phyloP scores from a whole-genome alignment of 768 basidiomycete genomes.

The Cantharellus cinnabarinus region DNA sequence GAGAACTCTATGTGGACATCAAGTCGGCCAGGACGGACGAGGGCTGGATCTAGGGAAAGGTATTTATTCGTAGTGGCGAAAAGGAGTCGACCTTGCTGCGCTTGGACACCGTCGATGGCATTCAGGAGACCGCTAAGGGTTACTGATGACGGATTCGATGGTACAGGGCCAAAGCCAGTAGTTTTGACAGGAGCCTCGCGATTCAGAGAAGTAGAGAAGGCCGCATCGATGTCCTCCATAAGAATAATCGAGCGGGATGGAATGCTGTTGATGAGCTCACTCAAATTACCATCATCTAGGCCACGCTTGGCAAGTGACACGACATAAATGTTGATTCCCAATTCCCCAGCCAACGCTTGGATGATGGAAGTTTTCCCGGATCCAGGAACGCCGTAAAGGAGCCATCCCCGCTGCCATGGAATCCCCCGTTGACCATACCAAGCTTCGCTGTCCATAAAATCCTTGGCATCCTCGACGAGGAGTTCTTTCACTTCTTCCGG shows the following conservation, averaged over 20 bases:
- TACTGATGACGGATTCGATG: slow-evolving; percentile 14
- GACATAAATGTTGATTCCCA: slow-evolving; percentile 53
- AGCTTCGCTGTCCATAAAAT: slow-evolving; percentile 43
- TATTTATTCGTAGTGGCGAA: slow-evolving; percentile 69
- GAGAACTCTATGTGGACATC: slow-evolving; percentile 62
- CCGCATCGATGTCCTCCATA: slow-evolving; percentile 74
- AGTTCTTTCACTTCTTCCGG: slow-evolving; percentile 48
- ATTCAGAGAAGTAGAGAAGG: slow-evolving; percentile 30
- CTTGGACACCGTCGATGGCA: slow-evolving; percentile 59
- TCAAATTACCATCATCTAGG: slow-evolving; percentile 41
- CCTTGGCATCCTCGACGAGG: slow-evolving; percentile 44
- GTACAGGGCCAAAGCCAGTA: not conserved
- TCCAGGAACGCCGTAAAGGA: slow-evolving; percentile 51
- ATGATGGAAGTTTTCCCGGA: slow-evolving; percentile 66
- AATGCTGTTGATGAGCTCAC: slow-evolving; percentile 35
- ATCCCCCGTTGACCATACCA: slow-evolving; percentile 68
- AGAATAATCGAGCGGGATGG: slow-evolving; percentile 56
- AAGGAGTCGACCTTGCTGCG: slow-evolving; percentile 64
- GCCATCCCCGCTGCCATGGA: slow-evolving; percentile 61
- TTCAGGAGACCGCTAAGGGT: slow-evolving; percentile 59
- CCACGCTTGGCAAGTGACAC: slow-evolving; percentile 42
- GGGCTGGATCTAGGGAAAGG: slow-evolving; percentile 44
- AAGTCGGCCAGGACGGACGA: slow-evolving; percentile 62
- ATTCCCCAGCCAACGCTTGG: slow-evolving; percentile 57
- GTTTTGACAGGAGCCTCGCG: slow-evolving; percentile 13